Evolutionary conservation across 2,329 filamentous ascomycete genomes (phyloP).

Genomic region (Conoideocrella luteorostrata): DNA sequence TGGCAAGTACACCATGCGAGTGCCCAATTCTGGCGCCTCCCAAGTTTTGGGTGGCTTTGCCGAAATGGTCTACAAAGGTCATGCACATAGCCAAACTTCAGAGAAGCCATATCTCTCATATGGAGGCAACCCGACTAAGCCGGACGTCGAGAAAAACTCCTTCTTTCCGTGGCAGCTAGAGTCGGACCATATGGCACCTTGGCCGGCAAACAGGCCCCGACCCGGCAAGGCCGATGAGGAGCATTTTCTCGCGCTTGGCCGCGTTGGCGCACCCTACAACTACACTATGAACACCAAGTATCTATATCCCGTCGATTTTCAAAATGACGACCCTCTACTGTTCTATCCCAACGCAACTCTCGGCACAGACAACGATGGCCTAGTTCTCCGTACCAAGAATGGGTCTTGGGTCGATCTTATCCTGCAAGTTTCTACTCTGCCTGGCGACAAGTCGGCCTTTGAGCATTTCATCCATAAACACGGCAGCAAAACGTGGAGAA

Average conservation of each 20-base stretch:
- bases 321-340: slow-evolving; percentile 5
- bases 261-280: too few relatives aligned
- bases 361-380: slow-evolving; percentile 3
- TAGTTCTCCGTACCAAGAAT: slow-evolving; percentile 15
- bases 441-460: slow-evolving; percentile 7
- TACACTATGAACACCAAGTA: too few relatives aligned
- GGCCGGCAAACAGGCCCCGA: slow-evolving; percentile 1
- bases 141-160: background rate
- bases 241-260: too few relatives aligned
- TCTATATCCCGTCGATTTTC: too few relatives aligned
- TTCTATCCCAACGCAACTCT: slow-evolving; percentile 6
- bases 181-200: slow-evolving; percentile 1
- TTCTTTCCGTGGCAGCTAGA: background rate
- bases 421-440: slow-evolving; percentile 13
- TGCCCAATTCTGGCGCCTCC: slow-evolving; percentile 14
- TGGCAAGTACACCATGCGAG: slow-evolving; percentile 30
- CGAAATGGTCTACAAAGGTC: slow-evolving; percentile 2
- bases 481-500: slow-evolving; percentile 36
- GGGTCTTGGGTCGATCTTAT: slow-evolving; percentile 35
- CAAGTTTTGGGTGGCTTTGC: slow-evolving; percentile 12
- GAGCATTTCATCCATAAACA: slow-evolving; percentile 37
- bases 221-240: too few relatives aligned
- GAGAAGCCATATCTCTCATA: too few relatives aligned
- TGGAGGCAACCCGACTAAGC: background rate
- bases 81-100: too few relatives aligned